Conservation (phyloP, 495 filamentous ascomycete genomes). For the Schizothecium vesticola region DNA sequence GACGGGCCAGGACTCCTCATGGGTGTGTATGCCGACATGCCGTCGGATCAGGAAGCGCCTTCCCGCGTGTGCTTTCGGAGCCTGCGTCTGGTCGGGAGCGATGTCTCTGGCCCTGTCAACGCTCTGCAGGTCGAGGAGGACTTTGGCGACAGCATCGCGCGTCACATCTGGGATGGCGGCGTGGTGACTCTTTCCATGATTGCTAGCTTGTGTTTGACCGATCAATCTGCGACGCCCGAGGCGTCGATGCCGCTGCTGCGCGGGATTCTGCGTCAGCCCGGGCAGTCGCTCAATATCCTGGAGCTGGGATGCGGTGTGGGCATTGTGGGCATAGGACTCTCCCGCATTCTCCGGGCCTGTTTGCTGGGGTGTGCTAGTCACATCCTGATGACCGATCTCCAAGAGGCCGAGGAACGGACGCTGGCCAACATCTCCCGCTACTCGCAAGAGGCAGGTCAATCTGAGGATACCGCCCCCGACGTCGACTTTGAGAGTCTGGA, state of each 20-base stretch:
- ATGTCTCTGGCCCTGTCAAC: slow-evolving; percentile 9
- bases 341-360: slow-evolving; percentile 46
- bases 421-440: slow-evolving; percentile 37
- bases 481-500: slow-evolving; percentile 60
- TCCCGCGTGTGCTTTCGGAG: slow-evolving; percentile 33
- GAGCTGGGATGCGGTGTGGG: slow-evolving; percentile 86
- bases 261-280: slow-evolving; percentile 11
- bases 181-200: slow-evolving; percentile 35
- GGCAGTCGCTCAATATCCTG: slow-evolving; percentile 47
- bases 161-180: slow-evolving; percentile 80
- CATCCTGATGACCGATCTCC: slow-evolving; percentile 76
- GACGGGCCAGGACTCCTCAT: slow-evolving; percentile 30
- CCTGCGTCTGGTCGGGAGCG: slow-evolving; percentile 29
- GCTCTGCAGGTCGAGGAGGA: slow-evolving; percentile 67
- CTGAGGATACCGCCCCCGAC: not conserved
- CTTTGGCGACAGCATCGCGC: slow-evolving; percentile 88
- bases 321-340: slow-evolving; percentile 71
- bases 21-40: slow-evolving; percentile 34
- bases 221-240: not conserved
- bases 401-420: slow-evolving; percentile 58
- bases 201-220: slow-evolving; percentile 27
- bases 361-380: slow-evolving; percentile 14
- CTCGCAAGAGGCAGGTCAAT: slow-evolving; percentile 10
- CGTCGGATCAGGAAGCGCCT: not conserved
- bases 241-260: slow-evolving; percentile 12